Conservation (phyloP, 2,329 filamentous ascomycete genomes). For the Fusarium dimerum region DNA sequence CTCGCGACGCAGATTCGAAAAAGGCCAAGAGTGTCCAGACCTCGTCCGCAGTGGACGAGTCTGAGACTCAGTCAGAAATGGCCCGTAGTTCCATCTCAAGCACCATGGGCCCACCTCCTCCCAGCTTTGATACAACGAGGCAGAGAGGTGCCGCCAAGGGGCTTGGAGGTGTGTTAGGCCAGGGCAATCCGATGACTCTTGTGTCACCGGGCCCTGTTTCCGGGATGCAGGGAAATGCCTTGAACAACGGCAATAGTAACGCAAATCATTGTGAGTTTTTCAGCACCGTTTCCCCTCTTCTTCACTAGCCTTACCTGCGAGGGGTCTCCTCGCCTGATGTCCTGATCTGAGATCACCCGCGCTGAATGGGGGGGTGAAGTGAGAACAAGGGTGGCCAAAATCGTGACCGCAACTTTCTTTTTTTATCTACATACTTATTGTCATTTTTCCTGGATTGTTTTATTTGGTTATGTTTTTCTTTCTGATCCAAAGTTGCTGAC, state of each 20-base stretch:
- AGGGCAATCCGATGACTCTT: constrained; percentile 61
- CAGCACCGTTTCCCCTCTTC: constrained; percentile 12
- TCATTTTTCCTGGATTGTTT: too few relatives aligned
- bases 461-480: constrained; percentile 8
- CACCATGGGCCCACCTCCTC: constrained; percentile 56
- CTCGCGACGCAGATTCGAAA: constrained; percentile 79
- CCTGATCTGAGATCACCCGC: constrained; percentile 26
- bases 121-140: constrained; percentile 40
- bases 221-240: constrained; percentile 63
- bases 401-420: neutral
- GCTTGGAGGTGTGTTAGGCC: constrained; percentile 47
- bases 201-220: constrained; percentile 72
- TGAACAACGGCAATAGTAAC: constrained; percentile 55
- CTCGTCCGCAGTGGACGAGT: constrained; percentile 61
- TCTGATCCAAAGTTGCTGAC: constrained; percentile 28
- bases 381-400: constrained; percentile 1
- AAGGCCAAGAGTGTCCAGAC: constrained; percentile 64
- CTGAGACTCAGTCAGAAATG: constrained; percentile 53
- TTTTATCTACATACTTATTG: neutral
- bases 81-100: constrained; percentile 56
- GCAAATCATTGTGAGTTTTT: constrained; percentile 72
- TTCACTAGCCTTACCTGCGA: constrained; percentile 17
- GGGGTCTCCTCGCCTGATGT: constrained; percentile 18
- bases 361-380: constrained; percentile 25
- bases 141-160: constrained; percentile 41